phyloP scores from a whole-genome alignment of 2,329 filamentous ascomycete genomes.

The Ceratocystis albifundus region DNA sequence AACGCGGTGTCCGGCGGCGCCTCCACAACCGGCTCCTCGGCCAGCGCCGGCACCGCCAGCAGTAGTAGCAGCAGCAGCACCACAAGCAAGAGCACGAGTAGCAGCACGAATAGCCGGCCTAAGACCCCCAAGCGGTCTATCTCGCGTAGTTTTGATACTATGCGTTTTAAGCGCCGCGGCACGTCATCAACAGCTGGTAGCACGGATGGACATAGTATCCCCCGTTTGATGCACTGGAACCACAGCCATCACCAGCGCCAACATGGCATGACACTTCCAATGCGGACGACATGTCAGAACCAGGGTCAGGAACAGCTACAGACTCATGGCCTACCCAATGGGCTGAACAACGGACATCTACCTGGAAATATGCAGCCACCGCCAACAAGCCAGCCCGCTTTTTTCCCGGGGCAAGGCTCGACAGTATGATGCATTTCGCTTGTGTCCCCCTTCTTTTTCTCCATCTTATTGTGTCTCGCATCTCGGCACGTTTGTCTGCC shows the following conservation, averaged over 20 bases:
- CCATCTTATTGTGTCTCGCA: not conserved
- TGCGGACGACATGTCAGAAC: not conserved
- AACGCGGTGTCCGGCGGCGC: slow-evolving; percentile 1
- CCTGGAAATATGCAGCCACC: slow-evolving; percentile 8
- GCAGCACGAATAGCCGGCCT: slow-evolving; percentile 15
- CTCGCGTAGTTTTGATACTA: slow-evolving; percentile 25
- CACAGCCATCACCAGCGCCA: slow-evolving; percentile 12
- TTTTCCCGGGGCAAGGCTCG: slow-evolving; percentile 14
- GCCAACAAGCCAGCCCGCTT: slow-evolving; percentile 19
- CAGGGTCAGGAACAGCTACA: not conserved
- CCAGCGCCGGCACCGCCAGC: not conserved
- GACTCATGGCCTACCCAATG: not conserved
- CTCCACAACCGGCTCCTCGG: not conserved
- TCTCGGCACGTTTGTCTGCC: not conserved
- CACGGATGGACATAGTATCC: slow-evolving; percentile 15
- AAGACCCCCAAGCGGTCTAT: slow-evolving; percentile 24
- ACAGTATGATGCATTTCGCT: not conserved
- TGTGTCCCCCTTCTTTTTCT: not conserved
- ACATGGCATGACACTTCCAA: slow-evolving; percentile 3
- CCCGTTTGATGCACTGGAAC: slow-evolving; percentile 18
- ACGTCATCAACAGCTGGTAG: slow-evolving; percentile 9
- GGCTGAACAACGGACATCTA: not conserved
- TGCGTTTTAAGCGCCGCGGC: slow-evolving; percentile 25
- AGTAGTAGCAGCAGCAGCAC: not conserved
- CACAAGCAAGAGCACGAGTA: not conserved